Base-by-base conservation (phyloP, 1,139 yeast genomes). In the Zhuliangozyma blackwelliae region DNA sequence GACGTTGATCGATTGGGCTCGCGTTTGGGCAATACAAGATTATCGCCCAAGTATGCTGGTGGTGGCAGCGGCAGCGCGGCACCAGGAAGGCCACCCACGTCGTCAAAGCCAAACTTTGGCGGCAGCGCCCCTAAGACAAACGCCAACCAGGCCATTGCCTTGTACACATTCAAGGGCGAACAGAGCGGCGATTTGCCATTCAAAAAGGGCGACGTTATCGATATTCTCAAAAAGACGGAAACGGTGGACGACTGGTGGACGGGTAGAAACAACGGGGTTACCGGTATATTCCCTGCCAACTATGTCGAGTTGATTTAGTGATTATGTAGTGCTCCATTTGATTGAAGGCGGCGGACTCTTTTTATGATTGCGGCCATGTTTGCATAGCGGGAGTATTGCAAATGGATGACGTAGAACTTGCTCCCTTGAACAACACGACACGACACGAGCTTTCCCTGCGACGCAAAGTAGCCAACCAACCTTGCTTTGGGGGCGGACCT, bases 161-260 rank as follows among this genome's bases (percentile, higher is more conserved):
- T 89, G 46, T 92, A 75, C 62, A 74, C 90, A 3, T 92, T 90
- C 57, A 84, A 83, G 40, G 97, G 96, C 28, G 96, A 90, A 60
- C 95, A 92, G 63, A 59, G 72, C 29, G 97, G 97, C 3, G 98
- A 92, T 59, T 72, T 92, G 51, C 78, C 95, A 9, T 92, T 92
- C 71, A 82, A 78, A 49, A 92, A 92, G 66, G 98, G 98, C 39
- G 98, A 92, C 59, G 86, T 87, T n/a, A 86, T 92, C 51, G 84
- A 87, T 31, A 84, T 92, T 47, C 66, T 86, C 36, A 87, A 89
- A 59, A 87, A 84, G 59, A 78, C 95, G 10, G 89, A 84, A 11
- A 83, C 96, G 10, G 77, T 80, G 35, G 95, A 92, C 57, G 98
- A 92, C 57, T 92, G 98, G 98, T 92, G 98, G 98, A 89, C 96